A percentile compares a stretch with the other conserved stretches of the same genome.
Conservation (phyloP, 352 stramenopile genomes). For the Pythium pyrilobum region DNA sequence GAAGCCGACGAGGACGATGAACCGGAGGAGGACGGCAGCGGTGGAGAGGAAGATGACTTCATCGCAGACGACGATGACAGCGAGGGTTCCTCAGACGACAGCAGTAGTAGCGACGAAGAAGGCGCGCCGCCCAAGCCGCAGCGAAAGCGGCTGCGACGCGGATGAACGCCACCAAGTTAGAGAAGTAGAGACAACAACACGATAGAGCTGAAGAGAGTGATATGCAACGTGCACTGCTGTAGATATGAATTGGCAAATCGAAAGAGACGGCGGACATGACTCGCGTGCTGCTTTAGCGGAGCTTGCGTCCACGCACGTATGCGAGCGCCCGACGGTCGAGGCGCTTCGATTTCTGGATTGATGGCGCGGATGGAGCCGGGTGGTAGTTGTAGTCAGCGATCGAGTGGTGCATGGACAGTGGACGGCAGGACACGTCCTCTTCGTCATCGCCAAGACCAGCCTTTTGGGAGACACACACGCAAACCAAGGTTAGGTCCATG, state of each 20-base stretch:
- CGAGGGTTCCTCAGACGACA: conserved; percentile 7
- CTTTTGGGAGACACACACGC: too few species aligned
- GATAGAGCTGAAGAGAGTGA: not conserved
- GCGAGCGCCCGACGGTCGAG: conserved; percentile 70
- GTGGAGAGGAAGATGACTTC: conserved; percentile 31
- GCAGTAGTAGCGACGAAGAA: conserved; percentile 9
- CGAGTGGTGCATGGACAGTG: conserved; percentile 55
- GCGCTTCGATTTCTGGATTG: conserved; percentile 76
- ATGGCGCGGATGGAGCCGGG: conserved; percentile 46
- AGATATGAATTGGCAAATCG: not conserved
- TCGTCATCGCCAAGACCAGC: conserved; percentile 57
- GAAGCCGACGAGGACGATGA: conserved; percentile 71
- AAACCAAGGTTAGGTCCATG: too few species aligned
- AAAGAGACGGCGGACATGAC: too few species aligned
- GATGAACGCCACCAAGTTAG: not conserved
- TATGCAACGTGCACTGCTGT: not conserved
- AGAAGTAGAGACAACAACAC: too few species aligned
- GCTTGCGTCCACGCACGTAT: conserved; percentile 64
- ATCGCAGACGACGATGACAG: conserved; percentile 23
- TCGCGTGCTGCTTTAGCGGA: too few species aligned
- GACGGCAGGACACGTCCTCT: conserved; percentile 49
- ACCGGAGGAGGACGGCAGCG: conserved; percentile 26
- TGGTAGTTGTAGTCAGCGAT: conserved; percentile 78
- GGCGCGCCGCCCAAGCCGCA: conserved; percentile 1
- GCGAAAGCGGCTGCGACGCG: conserved; percentile 13